Evolutionary conservation across 2,329 filamentous ascomycete genomes (phyloP).

Genomic region (Fonsecaea multimorphosa): DNA sequence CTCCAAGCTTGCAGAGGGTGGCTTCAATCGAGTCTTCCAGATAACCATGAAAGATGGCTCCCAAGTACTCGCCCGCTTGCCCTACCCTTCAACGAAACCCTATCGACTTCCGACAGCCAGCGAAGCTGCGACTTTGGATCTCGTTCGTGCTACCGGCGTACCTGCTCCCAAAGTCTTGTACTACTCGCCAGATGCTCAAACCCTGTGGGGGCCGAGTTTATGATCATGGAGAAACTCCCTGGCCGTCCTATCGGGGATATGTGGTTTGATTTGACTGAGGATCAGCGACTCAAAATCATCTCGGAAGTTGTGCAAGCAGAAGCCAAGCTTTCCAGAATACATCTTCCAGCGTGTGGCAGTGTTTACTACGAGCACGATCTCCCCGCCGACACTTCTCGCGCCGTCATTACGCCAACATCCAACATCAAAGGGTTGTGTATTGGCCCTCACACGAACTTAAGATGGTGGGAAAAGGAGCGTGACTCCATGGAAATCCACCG

Average conservation of each 20-base stretch:
- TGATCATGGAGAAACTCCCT: conserved; percentile 48
- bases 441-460: too few species aligned
- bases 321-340: too few species aligned
- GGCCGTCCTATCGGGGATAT: conserved; percentile 41
- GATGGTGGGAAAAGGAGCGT: too few species aligned
- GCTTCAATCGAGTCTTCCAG: conserved; percentile 46
- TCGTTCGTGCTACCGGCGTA: conserved; percentile 42
- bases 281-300: too few species aligned
- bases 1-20: conserved; percentile 46
- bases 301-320: too few species aligned
- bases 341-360: too few species aligned
- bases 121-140: conserved; percentile 47
- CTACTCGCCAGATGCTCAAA: conserved; percentile 45
- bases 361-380: too few species aligned
- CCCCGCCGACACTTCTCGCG: too few species aligned
- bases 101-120: conserved; percentile 45
- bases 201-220: conserved; percentile 48
- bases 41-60: conserved; percentile 42
- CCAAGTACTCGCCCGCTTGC: conserved; percentile 44
- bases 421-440: too few species aligned
- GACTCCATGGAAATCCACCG: too few species aligned
- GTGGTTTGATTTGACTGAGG: not conserved
- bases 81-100: conserved; percentile 44
- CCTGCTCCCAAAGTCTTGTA: conserved; percentile 47
- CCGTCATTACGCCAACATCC: too few species aligned